Conservation (phyloP, 2,329 filamentous ascomycete genomes). For the Colletotrichum zoysiae region DNA sequence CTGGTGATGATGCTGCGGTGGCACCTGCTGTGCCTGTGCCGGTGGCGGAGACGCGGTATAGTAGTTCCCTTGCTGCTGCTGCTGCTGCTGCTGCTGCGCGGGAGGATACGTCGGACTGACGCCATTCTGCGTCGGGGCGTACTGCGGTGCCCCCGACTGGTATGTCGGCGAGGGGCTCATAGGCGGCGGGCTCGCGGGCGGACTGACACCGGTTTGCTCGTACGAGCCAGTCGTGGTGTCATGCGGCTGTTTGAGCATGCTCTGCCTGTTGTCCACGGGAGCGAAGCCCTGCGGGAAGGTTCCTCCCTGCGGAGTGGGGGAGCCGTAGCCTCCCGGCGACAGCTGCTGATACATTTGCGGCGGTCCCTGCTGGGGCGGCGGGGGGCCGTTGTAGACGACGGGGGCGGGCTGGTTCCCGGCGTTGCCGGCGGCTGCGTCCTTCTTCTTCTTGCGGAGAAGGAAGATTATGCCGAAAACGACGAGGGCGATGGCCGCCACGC, state of each 20-base stretch:
- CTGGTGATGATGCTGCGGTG: conserved; percentile 27
- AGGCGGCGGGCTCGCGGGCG: conserved; percentile 44
- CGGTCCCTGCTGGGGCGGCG: conserved; percentile 23
- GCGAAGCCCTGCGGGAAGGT: conserved; percentile 35
- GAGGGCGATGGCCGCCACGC: conserved; percentile 48
- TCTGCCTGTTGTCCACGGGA: conserved; percentile 43
- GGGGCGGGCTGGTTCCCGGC: conserved; percentile 20
- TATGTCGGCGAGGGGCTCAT: conserved; percentile 34
- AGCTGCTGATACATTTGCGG: conserved; percentile 42
- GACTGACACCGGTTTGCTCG: conserved; percentile 41
- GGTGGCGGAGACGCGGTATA: conserved; percentile 10
- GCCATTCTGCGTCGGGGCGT: conserved; percentile 11
- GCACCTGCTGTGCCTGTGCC: conserved; percentile 6
- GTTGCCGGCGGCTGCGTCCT: conserved; percentile 21
- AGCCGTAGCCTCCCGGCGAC: conserved; percentile 41
- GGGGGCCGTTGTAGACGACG: conserved; percentile 20
- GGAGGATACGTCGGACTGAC: conserved; percentile 24
- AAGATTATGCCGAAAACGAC: conserved; percentile 48
- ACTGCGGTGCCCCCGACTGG: conserved; percentile 33
- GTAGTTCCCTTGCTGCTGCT: conserved; percentile 10
- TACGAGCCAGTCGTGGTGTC: conserved; percentile 34
- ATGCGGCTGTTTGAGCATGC: conserved; percentile 44
- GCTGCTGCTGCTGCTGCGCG: conserved; percentile 15
- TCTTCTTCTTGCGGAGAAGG: conserved; percentile 47
- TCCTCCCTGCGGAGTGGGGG: conserved; percentile 8